Percentiles rank a stretch among this genome's conserved stretches.
These are phyloP conservation scores for Micractinium sp. DNA, from an alignment of 139 green algal species.

Conservation along the genomic window DNA sequence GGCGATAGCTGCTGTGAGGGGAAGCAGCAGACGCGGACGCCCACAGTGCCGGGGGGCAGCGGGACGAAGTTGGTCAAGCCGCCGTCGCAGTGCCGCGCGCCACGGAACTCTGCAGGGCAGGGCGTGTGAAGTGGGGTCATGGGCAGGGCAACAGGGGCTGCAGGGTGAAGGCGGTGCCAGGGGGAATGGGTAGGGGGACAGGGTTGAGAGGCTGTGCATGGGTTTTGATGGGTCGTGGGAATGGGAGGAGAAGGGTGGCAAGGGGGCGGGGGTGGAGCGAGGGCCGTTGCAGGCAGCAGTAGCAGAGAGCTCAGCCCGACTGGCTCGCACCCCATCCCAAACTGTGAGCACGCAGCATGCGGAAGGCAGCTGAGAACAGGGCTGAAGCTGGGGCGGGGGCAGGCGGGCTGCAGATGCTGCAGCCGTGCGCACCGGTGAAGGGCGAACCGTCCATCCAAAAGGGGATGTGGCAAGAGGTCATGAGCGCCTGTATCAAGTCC, in stretches of 20 bases:
- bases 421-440: not conserved
- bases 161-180: no score
- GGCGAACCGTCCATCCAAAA: slow-evolving; percentile 38
- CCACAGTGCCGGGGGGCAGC: slow-evolving; percentile 47
- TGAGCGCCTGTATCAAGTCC: slow-evolving; percentile 79
- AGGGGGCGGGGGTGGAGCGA: not conserved
- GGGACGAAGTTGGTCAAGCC: slow-evolving; percentile 89
- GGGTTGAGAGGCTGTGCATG: no score
- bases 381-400: not conserved
- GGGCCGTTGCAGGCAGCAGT: no score
- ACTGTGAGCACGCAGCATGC: no score
- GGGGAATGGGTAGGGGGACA: no score
- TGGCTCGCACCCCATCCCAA: no score
- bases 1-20: slow-evolving; percentile 50
- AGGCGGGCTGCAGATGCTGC: not conserved
- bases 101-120: slow-evolving; percentile 62
- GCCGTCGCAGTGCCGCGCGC: slow-evolving; percentile 65
- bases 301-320: no score
- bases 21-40: slow-evolving; percentile 74
- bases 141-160: not conserved
- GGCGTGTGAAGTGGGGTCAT: not conserved
- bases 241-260: not conserved
- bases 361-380: no score
- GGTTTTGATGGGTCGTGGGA: no score
- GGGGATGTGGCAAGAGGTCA: slow-evolving; percentile 87